Base-by-base conservation (phyloP, 805 yeast species). In the Torulaspora maleeae region DNA sequence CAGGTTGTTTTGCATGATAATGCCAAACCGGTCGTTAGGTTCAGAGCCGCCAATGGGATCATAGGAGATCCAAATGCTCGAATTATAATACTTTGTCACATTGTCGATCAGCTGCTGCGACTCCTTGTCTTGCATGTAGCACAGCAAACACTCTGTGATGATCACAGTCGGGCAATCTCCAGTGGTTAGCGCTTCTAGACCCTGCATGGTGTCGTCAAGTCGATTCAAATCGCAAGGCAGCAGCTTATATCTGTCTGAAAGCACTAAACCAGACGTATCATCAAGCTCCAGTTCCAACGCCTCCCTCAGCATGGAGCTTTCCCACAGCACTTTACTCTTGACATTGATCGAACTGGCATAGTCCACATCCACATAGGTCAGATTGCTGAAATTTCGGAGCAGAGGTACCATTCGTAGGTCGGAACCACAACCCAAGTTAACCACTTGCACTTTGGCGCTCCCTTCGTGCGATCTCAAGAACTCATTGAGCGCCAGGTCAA, bases 401-500 rank as follows among this genome's bases (percentile, higher is more conserved):
- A 73, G 51, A 6, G 63, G 65, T 46, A 77, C 70, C 34, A 68
- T 66, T 50, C 83, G 62, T 5, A 83, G 75, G 39, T 86, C 90
- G 0, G 87, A 72, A 2, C 83, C 85, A 33, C 86, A 79, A 39
- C 86, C 87, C 59, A 83, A 75, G 42, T 80, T 82, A 2, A 83
- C 61, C 5, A 78, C 78, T 62, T 83, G 86, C 29, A 77, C 64
- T 3, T 35, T 19, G 16, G 19, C 41, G 16, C 34, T 41, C 12
- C 11, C 32, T 3, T 35, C 43, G 32, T 47, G 48, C 4, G 32
- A 15, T 5, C 51, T 34, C 2, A 79, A 38, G 50, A 79, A 81
- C 16, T 60, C 54, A 2, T 70, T 60, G 2, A 80, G 62, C 0
- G 77, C 64, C 6, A 55, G 16, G 55, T 82, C 79, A 22, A 83